phyloP scores from a whole-genome alignment of 345 rosid genomes.

The Brassica rapa region DNA sequence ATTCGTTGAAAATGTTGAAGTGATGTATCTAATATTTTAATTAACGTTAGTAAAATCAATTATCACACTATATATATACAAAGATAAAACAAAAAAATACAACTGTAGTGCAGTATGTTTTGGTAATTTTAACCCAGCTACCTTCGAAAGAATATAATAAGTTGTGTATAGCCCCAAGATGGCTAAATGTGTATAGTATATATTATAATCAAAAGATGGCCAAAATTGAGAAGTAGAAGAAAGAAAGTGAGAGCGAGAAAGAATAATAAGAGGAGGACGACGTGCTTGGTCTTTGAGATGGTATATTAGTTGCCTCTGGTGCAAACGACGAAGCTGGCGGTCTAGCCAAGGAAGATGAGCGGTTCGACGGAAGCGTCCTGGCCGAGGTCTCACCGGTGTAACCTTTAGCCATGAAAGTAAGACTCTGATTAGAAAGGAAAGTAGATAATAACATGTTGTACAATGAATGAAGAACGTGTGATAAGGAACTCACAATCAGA shows the following conservation, averaged over 20 bases:
- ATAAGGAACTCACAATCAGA: slow-evolving; percentile 62
- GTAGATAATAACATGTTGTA: background rate
- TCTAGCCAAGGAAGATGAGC: slow-evolving; percentile 38
- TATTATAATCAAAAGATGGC: slow-evolving; percentile 14
- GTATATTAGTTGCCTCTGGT: slow-evolving; percentile 62
- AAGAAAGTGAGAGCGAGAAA: slow-evolving; percentile 25
- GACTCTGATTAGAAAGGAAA: slow-evolving; percentile 2
- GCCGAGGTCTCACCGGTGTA: slow-evolving; percentile 38
- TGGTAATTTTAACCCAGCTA: background rate
- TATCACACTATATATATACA: background rate
- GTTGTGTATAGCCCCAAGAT: slow-evolving; percentile 2
- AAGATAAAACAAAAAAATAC: background rate
- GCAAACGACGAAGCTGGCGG: slow-evolving; percentile 62
- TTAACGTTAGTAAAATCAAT: background rate
- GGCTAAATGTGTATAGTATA: background rate
- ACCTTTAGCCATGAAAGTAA: slow-evolving; percentile 26
- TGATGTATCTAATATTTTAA: no score
- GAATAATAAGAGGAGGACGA: slow-evolving; percentile 30
- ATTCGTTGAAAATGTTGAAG: no score
- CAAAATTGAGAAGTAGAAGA: slow-evolving; percentile 33
- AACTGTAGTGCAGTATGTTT: background rate
- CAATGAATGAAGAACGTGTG: background rate
- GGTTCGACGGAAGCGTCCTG: slow-evolving; percentile 44
- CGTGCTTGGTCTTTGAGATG: slow-evolving; percentile 38
- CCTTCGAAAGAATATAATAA: slow-evolving; percentile 28